Base-by-base conservation (phyloP, 1,284 basidiomycete species). In the Exobasidium cylindrosporum region DNA sequence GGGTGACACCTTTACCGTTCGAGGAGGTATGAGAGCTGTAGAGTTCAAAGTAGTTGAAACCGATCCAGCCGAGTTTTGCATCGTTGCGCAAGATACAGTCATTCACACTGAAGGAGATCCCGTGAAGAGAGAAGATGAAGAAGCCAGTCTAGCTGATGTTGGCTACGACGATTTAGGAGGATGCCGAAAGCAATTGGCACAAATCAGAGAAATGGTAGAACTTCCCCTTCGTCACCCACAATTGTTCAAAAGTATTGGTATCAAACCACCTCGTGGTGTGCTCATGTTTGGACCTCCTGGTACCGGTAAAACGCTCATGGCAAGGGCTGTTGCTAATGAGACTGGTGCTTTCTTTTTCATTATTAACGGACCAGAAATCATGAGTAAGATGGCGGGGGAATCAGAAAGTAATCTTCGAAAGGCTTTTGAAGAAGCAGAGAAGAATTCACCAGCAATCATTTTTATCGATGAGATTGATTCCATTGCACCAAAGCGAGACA, bases 311-410 rank as follows among this genome's bases (percentile, higher is more conserved):
- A 79, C 77, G 46, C 69, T 79, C n/a, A 98, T 99, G 95, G 95
- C 96, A 49, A 89, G 96, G 73, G 96, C 96, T 10, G 96, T 98
- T 47, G 96, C 95, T 67, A 98, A 98, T 81, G 96, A 99, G 83
- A 98, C 95, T 30, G 95, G 96, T 59, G 96, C 96, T 23, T 98
- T 98, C 87, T 98, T 98, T 86, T 98, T 98, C 88, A 84, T 97
- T 62, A 98, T 98, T 84, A 98, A 97, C 78, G 95, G 96, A 66
- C 96, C 95, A 54, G 96, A 98, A 82, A 97, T 98, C 81, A 98
- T 98, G 95, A 92, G 90, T 78, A 98, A 97, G 84, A 97, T 97
- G 94, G 94, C 94, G 62, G 94, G 94, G 77, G 96, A 98, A 83
- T 90, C 88, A 78, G 96, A 98, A 82, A 93, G 90, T 72, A 98